Base-by-base conservation (phyloP, 176 grass and related monocot genomes). In the Phoenix dactylifera region DNA sequence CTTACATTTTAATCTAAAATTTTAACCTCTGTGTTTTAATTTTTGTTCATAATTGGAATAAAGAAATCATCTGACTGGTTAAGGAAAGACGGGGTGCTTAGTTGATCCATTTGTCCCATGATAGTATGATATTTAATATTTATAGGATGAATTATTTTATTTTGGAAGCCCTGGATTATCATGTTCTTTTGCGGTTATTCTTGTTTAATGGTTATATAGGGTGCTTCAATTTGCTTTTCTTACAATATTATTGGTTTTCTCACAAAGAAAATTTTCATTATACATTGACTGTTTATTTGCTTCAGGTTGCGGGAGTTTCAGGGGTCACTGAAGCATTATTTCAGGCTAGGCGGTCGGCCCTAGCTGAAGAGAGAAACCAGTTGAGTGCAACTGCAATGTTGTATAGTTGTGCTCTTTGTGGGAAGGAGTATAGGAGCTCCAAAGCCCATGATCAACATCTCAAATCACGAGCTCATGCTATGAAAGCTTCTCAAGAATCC, bases 361-460 rank as follows among this genome's bases (percentile, higher is more conserved):
- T 89, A 75, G 81, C 76, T 0, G 92, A 96, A 67, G 79, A 65
- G 18, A 49, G 69, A 50, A 80, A 49, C 63, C 85, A 97, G 18
- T 82, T 76, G 64, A 72, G 65, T 39, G 26, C 58, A 54, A 66
- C 77, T 23, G 67, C 88, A 18, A 79, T 89, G 93, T 60, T 83
- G 15, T 92, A 83, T 79, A 80, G 84, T 23, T 89, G 93, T 29
- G 72, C 82, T 71, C 88, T 98, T 57, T 98, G 93, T 73, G 88
- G 87, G 23, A 92, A 92, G 64, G 93, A 80, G 48, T 97, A 91
- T 68, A 84, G 84, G 49, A 91, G 93, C 62, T 77, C 55, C 0
- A 88, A 83, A 71, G 88, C 93, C 63, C 87, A 89, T 53, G 78
- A 65, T 49, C 78, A 98, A 26, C 93, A 98, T 76, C 84, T 98